A percentile compares a stretch with the other conserved stretches of the same genome.
Conservation (phyloP, 768 basidiomycete genomes). For the Podaxis rugospora region DNA sequence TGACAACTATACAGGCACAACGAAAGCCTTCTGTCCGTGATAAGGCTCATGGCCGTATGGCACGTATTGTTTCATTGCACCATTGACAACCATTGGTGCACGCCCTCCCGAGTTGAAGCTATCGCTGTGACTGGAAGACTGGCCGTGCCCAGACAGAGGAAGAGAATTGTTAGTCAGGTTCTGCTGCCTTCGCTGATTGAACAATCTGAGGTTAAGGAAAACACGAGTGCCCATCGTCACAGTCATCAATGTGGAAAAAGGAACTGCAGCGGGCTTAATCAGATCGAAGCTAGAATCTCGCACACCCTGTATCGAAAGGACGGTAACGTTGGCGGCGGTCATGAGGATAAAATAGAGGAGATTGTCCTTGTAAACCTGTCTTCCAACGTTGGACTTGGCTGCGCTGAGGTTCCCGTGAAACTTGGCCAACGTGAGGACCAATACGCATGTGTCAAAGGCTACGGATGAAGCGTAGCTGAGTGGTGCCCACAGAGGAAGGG, state of each 20-base stretch:
- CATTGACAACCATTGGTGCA: neutral
- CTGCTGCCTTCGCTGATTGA: neutral
- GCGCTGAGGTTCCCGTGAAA: neutral
- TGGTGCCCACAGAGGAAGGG: neutral
- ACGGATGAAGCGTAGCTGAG: conserved; percentile 10
- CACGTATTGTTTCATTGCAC: neutral
- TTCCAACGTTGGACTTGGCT: neutral
- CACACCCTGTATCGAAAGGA: conserved; percentile 1
- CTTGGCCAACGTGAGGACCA: neutral
- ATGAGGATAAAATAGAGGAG: conserved; percentile 5
- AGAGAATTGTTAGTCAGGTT: neutral
- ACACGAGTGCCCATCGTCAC: conserved; percentile 7
- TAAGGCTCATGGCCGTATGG: neutral
- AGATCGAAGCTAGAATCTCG: neutral
- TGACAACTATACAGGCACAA: neutral
- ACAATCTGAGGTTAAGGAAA: conserved; percentile 6
- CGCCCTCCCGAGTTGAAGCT: neutral
- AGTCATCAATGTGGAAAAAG: conserved; percentile 7
- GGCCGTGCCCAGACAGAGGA: neutral
- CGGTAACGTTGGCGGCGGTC: neutral
- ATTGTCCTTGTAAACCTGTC: conserved; percentile 4
- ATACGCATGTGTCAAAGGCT: conserved; percentile 3
- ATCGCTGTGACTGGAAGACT: neutral
- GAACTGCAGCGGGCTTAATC: conserved; percentile 3
- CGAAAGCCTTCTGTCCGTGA: neutral